Conservation (phyloP, 2,329 filamentous ascomycete genomes). For the Conoideocrella luteorostrata region DNA sequence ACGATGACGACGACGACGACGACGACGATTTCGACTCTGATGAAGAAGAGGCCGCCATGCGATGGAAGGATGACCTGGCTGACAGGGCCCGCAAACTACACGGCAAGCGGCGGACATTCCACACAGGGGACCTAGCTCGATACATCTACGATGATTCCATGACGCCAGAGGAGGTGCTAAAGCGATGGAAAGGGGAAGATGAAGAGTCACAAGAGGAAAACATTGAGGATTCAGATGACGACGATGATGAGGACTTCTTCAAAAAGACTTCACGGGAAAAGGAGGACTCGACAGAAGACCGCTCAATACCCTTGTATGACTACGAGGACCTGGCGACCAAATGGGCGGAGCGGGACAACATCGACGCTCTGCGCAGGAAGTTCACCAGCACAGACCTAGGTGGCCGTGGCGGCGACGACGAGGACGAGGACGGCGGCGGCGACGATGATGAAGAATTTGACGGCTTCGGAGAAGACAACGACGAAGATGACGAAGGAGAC, state of each 20-base stretch:
- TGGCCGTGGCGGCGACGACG: slow-evolving; percentile 22
- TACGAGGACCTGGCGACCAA: slow-evolving; percentile 76
- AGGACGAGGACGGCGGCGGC: slow-evolving; percentile 31
- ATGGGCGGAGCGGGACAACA: slow-evolving; percentile 73
- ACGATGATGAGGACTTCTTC: slow-evolving; percentile 59
- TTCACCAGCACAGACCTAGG: slow-evolving; percentile 65
- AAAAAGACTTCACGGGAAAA: slow-evolving; percentile 56
- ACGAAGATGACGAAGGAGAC: slow-evolving; percentile 63
- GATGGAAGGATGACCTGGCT: slow-evolving; percentile 85
- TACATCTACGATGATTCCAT: slow-evolving; percentile 84
- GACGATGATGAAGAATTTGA: slow-evolving; percentile 50
- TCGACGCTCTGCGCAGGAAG: slow-evolving; percentile 65
- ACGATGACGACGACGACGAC: slow-evolving; percentile 37
- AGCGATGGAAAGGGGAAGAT: slow-evolving; percentile 70
- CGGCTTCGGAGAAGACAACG: slow-evolving; percentile 45
- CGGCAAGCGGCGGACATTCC: slow-evolving; percentile 62
- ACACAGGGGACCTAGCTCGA: slow-evolving; percentile 74
- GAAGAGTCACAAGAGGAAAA: slow-evolving; percentile 51
- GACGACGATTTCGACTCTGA: slow-evolving; percentile 50
- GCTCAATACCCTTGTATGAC: slow-evolving; percentile 71
- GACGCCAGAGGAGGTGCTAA: slow-evolving; percentile 66
- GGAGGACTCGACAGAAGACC: slow-evolving; percentile 72
- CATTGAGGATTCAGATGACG: slow-evolving; percentile 40
- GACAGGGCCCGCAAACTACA: slow-evolving; percentile 69
- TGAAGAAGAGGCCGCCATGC: slow-evolving; percentile 65